Evolutionary conservation across 2,329 filamentous ascomycete genomes (phyloP).

Genomic region (Verticillium nubilum): DNA sequence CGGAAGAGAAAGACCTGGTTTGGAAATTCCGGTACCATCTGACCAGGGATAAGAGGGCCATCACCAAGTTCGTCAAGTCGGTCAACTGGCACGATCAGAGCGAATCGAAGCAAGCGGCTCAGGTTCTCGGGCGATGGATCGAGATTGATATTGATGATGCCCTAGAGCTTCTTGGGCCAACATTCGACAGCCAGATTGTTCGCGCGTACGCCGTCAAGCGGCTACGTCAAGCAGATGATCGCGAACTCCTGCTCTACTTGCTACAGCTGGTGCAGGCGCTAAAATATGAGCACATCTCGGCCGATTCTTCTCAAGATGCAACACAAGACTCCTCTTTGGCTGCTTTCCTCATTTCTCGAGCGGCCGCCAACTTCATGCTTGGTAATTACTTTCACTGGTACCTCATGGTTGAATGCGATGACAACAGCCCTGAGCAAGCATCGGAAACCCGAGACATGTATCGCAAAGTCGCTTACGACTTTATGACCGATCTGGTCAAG

Average conservation of each 20-base stretch:
- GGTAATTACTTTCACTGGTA: slow-evolving; percentile 99
- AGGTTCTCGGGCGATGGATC: slow-evolving; percentile 87
- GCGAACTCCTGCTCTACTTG: slow-evolving; percentile 85
- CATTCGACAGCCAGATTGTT: slow-evolving; percentile 82
- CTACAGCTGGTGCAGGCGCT: slow-evolving; percentile 92
- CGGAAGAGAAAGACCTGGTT: slow-evolving; percentile 90
- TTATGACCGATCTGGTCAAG: slow-evolving; percentile 81
- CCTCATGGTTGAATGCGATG: slow-evolving; percentile 94
- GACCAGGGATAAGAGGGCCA: slow-evolving; percentile 81
- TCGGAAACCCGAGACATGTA: slow-evolving; percentile 78
- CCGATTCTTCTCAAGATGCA: slow-evolving; percentile 49
- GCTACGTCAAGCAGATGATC: slow-evolving; percentile 84
- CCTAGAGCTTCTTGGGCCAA: slow-evolving; percentile 85
- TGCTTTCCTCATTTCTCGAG: slow-evolving; percentile 81
- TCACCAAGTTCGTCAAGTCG: slow-evolving; percentile 97
- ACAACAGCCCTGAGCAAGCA: slow-evolving; percentile 69
- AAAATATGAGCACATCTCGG: slow-evolving; percentile 80
- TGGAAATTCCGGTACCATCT: slow-evolving; percentile 98
- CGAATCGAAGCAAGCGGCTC: slow-evolving; percentile 84
- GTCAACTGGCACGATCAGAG: slow-evolving; percentile 86
- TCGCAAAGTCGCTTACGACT: slow-evolving; percentile 89
- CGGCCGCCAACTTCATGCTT: slow-evolving; percentile 80
- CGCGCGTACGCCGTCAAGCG: slow-evolving; percentile 91
- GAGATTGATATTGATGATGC: slow-evolving; percentile 97
- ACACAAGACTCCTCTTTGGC: slow-evolving; percentile 78